Evolutionary conservation across 2,329 filamentous ascomycete species (phyloP).

Genomic region (Pseudopithomyces maydicus): DNA sequence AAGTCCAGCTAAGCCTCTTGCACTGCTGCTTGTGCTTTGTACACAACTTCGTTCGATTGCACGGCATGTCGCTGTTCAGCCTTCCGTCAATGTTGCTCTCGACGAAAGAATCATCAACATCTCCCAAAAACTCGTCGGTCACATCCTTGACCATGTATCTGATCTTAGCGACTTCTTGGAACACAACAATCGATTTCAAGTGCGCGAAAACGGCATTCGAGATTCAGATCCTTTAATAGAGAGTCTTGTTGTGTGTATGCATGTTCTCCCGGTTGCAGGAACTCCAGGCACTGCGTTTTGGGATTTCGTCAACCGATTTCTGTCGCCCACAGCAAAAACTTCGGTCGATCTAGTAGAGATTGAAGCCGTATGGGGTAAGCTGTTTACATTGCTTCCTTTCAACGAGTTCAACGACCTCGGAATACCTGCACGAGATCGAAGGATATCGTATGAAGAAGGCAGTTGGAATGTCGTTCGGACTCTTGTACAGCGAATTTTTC

Average conservation of each 20-base stretch:
- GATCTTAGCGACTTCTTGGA: slow-evolving; percentile 53
- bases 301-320: slow-evolving; percentile 48
- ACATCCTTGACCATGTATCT: slow-evolving; percentile 37
- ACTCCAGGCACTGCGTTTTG: slow-evolving; percentile 47
- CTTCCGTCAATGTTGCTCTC: slow-evolving; percentile 19
- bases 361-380: slow-evolving; percentile 47
- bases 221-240: slow-evolving; percentile 51
- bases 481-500: slow-evolving; percentile 54
- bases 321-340: slow-evolving; percentile 20
- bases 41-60: slow-evolving; percentile 40
- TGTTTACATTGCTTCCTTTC: slow-evolving; percentile 60
- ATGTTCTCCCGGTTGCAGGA: slow-evolving; percentile 45
- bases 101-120: slow-evolving; percentile 39
- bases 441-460: slow-evolving; percentile 47
- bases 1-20: slow-evolving; percentile 14
- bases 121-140: slow-evolving; percentile 43
- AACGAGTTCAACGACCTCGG: slow-evolving; percentile 58
- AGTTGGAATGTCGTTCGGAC: slow-evolving; percentile 57
- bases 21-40: slow-evolving; percentile 35
- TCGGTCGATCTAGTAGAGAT: slow-evolving; percentile 36
- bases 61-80: slow-evolving; percentile 27
- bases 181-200: slow-evolving; percentile 46
- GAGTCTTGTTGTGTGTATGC: slow-evolving; percentile 53
- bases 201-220: slow-evolving; percentile 56
- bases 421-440: slow-evolving; percentile 48